Conservation (phyloP, 331 rosid species). For the Telfairia occidentalis region DNA sequence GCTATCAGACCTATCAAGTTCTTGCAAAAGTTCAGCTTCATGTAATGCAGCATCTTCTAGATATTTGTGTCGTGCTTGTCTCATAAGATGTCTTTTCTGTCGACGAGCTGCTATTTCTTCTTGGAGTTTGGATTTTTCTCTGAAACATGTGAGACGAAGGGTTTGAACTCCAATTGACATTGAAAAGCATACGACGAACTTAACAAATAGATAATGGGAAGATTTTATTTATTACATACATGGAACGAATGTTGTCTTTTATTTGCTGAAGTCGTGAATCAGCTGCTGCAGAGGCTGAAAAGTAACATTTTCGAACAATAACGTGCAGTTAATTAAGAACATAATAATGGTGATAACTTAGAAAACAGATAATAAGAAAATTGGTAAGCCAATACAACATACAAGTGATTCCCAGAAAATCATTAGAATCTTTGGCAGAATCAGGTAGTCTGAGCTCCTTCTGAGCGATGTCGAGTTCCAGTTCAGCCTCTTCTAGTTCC, state of each 20-base stretch:
- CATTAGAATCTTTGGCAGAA: slow-evolving; percentile 29
- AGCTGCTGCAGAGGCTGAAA: slow-evolving; percentile 45
- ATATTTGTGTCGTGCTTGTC: slow-evolving; percentile 57
- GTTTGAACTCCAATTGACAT: background rate
- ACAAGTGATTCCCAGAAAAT: background rate
- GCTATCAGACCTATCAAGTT: slow-evolving; percentile 63
- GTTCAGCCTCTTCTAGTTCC: slow-evolving; percentile 90
- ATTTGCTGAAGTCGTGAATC: slow-evolving; percentile 64
- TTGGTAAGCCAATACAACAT: background rate
- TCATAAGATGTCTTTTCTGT: slow-evolving; percentile 56
- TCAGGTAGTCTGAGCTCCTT: slow-evolving; percentile 40
- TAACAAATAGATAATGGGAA: slow-evolving; percentile 4
- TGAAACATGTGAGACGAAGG: slow-evolving; percentile 18
- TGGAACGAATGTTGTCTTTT: slow-evolving; percentile 47
- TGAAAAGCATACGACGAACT: background rate
- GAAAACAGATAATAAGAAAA: background rate
- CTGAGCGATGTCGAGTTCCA: slow-evolving; percentile 59
- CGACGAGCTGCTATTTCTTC: slow-evolving; percentile 67
- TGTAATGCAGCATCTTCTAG: slow-evolving; percentile 62
- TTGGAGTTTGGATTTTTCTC: slow-evolving; percentile 59
- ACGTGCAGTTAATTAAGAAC: background rate
- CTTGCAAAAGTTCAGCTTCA: slow-evolving; percentile 77
- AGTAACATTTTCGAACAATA: slow-evolving; percentile 4
- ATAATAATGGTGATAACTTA: background rate
- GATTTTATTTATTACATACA: slow-evolving; percentile 38